Evolutionary conservation across 345 rosid genomes (phyloP), one percentile per base, ranked within the genome.

Genomic region (Ailanthus altissimus): DNA sequence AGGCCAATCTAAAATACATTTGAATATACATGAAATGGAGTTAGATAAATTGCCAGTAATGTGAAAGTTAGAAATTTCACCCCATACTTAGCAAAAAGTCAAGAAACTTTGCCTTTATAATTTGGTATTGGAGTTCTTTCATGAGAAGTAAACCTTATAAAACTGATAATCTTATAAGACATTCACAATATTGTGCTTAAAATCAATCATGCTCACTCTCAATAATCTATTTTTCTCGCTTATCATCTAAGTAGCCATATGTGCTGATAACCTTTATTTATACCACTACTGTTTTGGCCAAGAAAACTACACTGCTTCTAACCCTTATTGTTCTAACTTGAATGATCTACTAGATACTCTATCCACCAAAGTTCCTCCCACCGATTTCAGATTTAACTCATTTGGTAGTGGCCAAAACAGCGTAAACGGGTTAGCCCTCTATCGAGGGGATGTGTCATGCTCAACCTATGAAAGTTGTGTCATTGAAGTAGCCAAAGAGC

Each of bases 381-480:
- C 56, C 15, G 67, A 58, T 8, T 74, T 74, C 23, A 47, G 49
- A 12, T 12, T 32, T 8, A 28, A n/a, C 56, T 38, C 28, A 1
- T 8, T 13, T 1, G 58, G 76, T n/a, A n/a, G n/a, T 13, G 26
- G 43, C 56, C 67, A 1, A 26, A 60, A 26, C 18, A 26, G 5
- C 9, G 26, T 59, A 21, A 21, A 25, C 54, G 67, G 67, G 8
- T 25, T 72, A 25, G 65, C 66, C 40, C 75, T 43, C 4, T 59
- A 43, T 32, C 21, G 57, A 5, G 67, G 45, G 6, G 32, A 71
- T 56, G 43, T 59, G 11, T 58, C 56, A 16, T 23, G 42, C 18
- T 5, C 53, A 14, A 32, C 32, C 56, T 63, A 72, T 36, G 61
- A 61, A 45, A 53, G 71, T 3, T 71, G 76, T 23, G 28, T 78